Conservation (phyloP, 2,329 filamentous ascomycete species). For the Aureobasidium leucospermi region DNA sequence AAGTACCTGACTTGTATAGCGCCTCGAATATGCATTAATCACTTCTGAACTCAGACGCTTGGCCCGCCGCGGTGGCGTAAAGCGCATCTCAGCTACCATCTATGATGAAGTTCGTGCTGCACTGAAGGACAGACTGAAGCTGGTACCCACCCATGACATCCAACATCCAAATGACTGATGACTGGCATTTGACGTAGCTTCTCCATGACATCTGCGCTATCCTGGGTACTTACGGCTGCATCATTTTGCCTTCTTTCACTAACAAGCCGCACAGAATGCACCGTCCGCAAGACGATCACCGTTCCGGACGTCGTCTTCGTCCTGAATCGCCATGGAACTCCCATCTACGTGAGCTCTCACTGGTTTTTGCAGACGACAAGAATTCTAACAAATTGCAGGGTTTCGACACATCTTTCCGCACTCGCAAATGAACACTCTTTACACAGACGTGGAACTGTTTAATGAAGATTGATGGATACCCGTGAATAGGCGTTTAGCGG, state of each 20-base stretch:
- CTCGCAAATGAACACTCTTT: neutral
- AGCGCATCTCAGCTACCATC: constrained; percentile 58
- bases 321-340: constrained; percentile 39
- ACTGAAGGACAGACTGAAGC: constrained; percentile 46
- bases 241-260: neutral
- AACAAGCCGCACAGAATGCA: neutral
- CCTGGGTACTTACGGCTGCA: constrained; percentile 14
- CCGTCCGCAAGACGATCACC: constrained; percentile 53
- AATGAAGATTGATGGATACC: neutral
- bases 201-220: constrained; percentile 23
- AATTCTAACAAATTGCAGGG: constrained; percentile 19
- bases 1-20: neutral
- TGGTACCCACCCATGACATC: constrained; percentile 47
- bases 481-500: neutral
- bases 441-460: neutral
- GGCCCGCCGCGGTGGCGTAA: constrained; percentile 69
- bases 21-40: neutral
- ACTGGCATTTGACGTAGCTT: constrained; percentile 11
- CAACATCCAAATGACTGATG: neutral
- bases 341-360: constrained; percentile 41
- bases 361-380: neutral
- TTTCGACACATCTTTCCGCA: constrained; percentile 40
- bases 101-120: constrained; percentile 55
- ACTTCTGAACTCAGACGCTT: constrained; percentile 45
- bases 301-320: constrained; percentile 55